These are phyloP conservation scores for Astrothelium macrocarpum DNA, from an alignment of 495 filamentous ascomycete species.

Conservation along the genomic window DNA sequence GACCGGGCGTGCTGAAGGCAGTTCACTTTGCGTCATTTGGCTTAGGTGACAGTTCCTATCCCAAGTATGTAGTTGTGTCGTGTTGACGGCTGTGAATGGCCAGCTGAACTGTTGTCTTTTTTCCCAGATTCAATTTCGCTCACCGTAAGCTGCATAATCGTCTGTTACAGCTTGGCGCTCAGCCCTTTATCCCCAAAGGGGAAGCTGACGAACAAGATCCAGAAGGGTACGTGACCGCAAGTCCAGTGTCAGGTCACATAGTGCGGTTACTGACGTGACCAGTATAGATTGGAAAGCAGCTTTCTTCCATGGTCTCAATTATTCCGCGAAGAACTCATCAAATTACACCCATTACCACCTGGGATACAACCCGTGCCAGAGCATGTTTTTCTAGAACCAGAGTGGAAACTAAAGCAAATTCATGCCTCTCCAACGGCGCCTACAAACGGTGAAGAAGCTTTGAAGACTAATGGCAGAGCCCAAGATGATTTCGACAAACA, in stretches of 20 bases:
- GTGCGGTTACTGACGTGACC: neutral
- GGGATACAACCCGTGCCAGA: conserved; percentile 61
- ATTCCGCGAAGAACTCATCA: conserved; percentile 54
- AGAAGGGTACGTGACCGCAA: conserved; percentile 56
- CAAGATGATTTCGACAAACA: conserved; percentile 1
- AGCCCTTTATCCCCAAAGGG: conserved; percentile 62
- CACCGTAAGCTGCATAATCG: conserved; percentile 78
- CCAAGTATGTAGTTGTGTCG: conserved; percentile 47
- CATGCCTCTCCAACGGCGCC: neutral
- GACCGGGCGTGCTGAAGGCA: conserved; percentile 52
- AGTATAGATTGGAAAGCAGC: conserved; percentile 60
- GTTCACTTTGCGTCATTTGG: conserved; percentile 79
- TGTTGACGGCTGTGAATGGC: conserved; percentile 15
- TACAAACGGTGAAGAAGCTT: neutral
- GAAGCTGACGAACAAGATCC: conserved; percentile 90
- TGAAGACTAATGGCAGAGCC: neutral
- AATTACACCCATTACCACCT: conserved; percentile 56
- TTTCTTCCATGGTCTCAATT: conserved; percentile 69
- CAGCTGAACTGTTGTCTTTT: neutral
- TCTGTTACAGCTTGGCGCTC: conserved; percentile 74
- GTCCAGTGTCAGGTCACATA: neutral
- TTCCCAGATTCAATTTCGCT: conserved; percentile 79
- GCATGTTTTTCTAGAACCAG: conserved; percentile 66
- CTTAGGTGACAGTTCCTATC: conserved; percentile 88
- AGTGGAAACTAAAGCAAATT: conserved; percentile 51